A percentile compares a stretch with the other conserved stretches of the same genome.
These are phyloP conservation scores for Arthrocladium fulminans DNA, from an alignment of 2,329 filamentous ascomycete species.

Conservation along the genomic window DNA sequence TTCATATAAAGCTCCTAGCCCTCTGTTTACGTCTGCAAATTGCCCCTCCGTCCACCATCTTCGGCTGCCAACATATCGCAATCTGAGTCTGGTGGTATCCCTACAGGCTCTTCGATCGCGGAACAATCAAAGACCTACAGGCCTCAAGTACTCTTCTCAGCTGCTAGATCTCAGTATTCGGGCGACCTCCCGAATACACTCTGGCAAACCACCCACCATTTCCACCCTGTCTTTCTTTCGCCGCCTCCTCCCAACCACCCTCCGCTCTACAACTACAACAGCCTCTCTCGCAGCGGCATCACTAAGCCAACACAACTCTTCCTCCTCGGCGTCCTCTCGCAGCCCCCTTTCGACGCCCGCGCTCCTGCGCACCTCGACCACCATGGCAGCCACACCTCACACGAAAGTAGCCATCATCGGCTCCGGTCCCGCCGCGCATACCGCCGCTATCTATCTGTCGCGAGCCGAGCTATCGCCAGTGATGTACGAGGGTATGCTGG, in stretches of 20 bases:
- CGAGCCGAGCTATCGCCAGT: slow-evolving; percentile 91
- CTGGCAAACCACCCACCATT: not conserved
- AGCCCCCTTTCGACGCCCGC: slow-evolving; percentile 24
- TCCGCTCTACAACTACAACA: slow-evolving; percentile 64
- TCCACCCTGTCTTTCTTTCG: slow-evolving; percentile 45
- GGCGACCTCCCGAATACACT: not conserved
- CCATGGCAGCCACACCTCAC: slow-evolving; percentile 56
- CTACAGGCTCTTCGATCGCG: too few relatives aligned
- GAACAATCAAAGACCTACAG: not conserved
- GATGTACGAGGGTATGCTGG: slow-evolving; percentile 95
- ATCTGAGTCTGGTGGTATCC: too few relatives aligned
- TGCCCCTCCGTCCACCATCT: too few relatives aligned
- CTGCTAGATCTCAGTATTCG: not conserved
- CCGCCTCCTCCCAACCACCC: slow-evolving; percentile 46
- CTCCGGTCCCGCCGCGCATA: slow-evolving; percentile 95
- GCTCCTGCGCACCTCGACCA: slow-evolving; percentile 30
- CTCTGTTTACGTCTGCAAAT: not conserved
- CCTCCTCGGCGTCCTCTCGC: slow-evolving; percentile 23
- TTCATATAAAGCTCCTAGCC: not conserved
- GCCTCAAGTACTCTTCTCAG: not conserved
- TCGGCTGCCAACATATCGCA: too few relatives aligned
- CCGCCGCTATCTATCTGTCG: slow-evolving; percentile 89
- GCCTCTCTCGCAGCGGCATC: slow-evolving; percentile 64
- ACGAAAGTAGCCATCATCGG: slow-evolving; percentile 51
- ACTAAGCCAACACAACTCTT: slow-evolving; percentile 52